Evolutionary conservation across 768 basidiomycete genomes (phyloP), one percentile per base, ranked within the genome.

Genomic region (Boletus subparvulus): DNA sequence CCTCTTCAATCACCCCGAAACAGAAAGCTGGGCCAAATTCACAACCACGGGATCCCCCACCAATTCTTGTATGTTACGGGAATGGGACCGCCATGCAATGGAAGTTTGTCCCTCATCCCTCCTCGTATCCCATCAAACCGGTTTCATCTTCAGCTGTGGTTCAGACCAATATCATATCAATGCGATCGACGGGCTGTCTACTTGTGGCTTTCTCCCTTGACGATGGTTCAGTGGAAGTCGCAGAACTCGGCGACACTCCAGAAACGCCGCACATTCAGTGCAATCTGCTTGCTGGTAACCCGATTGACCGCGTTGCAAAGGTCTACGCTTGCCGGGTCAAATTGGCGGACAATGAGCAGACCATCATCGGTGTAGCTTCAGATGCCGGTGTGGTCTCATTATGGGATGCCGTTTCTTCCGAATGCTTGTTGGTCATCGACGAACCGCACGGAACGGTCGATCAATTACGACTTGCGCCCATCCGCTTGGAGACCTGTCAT

Each of bases 331-430:
- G 82, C 60, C 71, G 72, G 45, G 69, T 81, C 47, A 79, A 82
- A 50, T 65, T 88, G 49, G 80, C 77, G 37, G 83, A 82, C 7
- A 73, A 69, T 45, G 71, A 71, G 14, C 80, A 79, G 19, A 68
- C 84, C 16, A 76, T 92, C 58, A 68, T 91, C 16, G 84, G 77
- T 40, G 80, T 81, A 13, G 82, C 83, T 17, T 87, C 89, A 3
- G 80, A 84, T 49, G 77, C 80, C 1, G 90, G 91, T 11, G 75
- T 81, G 11, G 76, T 92, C 21, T 88, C 91, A 0, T 63, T 93
- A 13, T 93, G 90, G 91, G 89, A 92, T 64, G 83, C 78, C 9
- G 62, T 73, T n/a, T 84, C 84, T 7, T 78, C 80, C 12, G 85
- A 85, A 60, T 84, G 85, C 56, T 79, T 92, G 40, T 74, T 78